Evolutionary conservation across 805 yeast species (phyloP).

Genomic region (Metschnikowia reukaufii): DNA sequence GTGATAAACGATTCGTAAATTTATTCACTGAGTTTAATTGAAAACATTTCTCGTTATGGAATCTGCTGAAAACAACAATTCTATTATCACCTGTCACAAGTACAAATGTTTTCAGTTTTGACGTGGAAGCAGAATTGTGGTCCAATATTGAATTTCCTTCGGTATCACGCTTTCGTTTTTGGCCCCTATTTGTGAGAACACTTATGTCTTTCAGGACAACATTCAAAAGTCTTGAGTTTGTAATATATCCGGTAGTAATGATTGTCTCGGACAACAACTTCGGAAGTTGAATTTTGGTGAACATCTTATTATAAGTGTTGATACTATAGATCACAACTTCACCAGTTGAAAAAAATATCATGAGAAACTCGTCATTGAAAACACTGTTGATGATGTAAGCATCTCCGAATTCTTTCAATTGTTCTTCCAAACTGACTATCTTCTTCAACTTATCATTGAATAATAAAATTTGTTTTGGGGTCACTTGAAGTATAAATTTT

Average conservation of each 20-base stretch:
- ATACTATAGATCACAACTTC: slow-evolving; percentile 57
- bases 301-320: slow-evolving; percentile 39
- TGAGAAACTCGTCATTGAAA: slow-evolving; percentile 59
- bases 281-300: slow-evolving; percentile 38
- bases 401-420: slow-evolving; percentile 34
- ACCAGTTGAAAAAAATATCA: slow-evolving; percentile 67
- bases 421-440: slow-evolving; percentile 46
- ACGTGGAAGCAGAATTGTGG: slow-evolving; percentile 1
- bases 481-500: slow-evolving; percentile 69
- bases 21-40: slow-evolving; percentile 51
- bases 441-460: slow-evolving; percentile 61
- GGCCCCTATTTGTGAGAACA: slow-evolving; percentile 27
- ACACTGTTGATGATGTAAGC: slow-evolving; percentile 65
- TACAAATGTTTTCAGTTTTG: slow-evolving; percentile 49
- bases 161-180: slow-evolving; percentile 31
- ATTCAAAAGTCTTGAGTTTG: slow-evolving; percentile 50
- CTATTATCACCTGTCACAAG: slow-evolving; percentile 78
- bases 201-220: slow-evolving; percentile 36
- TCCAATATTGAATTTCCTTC: neutral
- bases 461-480: slow-evolving; percentile 61
- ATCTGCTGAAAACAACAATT: slow-evolving; percentile 59
- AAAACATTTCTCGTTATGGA: slow-evolving; percentile 52
- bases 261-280: slow-evolving; percentile 47
- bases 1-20: slow-evolving; percentile 43
- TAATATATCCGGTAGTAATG: slow-evolving; percentile 67